Base-by-base conservation (phyloP, 106 monocot genomes). In the Dendrobium chrysotoxum region DNA sequence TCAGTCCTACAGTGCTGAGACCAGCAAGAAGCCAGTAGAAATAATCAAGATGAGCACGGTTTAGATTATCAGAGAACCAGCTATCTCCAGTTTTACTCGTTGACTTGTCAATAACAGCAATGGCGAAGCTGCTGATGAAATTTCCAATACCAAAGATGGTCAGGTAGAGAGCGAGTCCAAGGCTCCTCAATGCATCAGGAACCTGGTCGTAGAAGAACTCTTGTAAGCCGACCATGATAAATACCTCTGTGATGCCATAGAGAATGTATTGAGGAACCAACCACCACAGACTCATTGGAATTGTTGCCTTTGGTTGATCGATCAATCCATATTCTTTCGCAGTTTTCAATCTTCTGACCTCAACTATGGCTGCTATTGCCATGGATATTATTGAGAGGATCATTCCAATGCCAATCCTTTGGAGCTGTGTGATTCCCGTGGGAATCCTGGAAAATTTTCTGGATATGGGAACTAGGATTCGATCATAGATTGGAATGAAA, bases 351-450 rank as follows among this genome's bases (percentile, higher is more conserved):
- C 85, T 86, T 47, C 76, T 82, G 3, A 40, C 75, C 42, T 80
- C 78, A 17, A 90, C 85, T 7, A 84, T 25, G 35, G 85, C 85
- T 25, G 90, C 85, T 7, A 86, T 21, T 11, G 55, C 80, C 86
- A 86, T 88, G 31, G 81, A 42, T 17, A 80, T 44, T 4, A 79
- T n/a, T 3, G 87, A 87, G 13, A 90, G 42, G 8, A 82, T 12
- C 81, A 90, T 80, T 4, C 90, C 90, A 9, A 81, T 70, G 9
- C 90, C 88, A 30, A 90, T 90, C 30, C 90, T 80, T 65, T 90
- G 87, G 4, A 90, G 87, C 81, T 85, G 54, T 0, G 90, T 90
- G 8, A 90, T 50, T 17, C 87, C 87, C 20, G 90, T 40, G 1
- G 80, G 87, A n/a, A 75, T 35, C 7, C 61, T 79, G 2, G 85